Evolutionary conservation across 228 moss, liverwort and hornwort genomes (phyloP).

Genomic region (Sphagnum fallax): DNA sequence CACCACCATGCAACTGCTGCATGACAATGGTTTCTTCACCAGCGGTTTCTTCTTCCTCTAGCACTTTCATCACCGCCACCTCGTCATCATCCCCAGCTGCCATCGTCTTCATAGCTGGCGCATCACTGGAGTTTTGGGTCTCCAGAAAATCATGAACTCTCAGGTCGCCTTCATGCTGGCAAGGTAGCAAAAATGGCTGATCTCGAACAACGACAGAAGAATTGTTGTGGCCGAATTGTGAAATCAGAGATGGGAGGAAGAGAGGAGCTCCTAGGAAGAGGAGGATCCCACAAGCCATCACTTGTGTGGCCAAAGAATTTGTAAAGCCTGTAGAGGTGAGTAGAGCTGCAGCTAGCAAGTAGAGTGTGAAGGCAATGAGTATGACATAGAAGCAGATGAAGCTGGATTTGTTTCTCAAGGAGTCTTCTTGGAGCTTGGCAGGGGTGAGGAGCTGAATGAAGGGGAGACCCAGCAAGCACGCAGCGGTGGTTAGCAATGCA

Average conservation of each 20-base stretch:
- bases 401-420: conserved; percentile 17
- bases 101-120: conserved; percentile 2
- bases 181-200: background rate
- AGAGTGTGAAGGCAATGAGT: conserved; percentile 26
- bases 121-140: background rate
- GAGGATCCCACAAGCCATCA: conserved; percentile 20
- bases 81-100: conserved; percentile 21
- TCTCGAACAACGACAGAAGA: conserved; percentile 4
- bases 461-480: conserved; percentile 14
- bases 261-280: conserved; percentile 28
- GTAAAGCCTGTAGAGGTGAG: background rate
- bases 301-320: conserved; percentile 8
- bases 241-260: conserved; percentile 14
- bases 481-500: conserved; percentile 11
- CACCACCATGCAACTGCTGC: conserved; percentile 7
- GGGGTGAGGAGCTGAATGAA: conserved; percentile 28
- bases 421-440: conserved; percentile 10
- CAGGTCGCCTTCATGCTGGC: background rate
- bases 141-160: background rate
- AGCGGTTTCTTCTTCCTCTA: conserved; percentile 8
- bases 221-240: too few relatives aligned
- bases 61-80: conserved; percentile 16
- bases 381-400: conserved; percentile 33
- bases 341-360: conserved; percentile 21
- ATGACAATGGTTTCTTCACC: background rate